Percentiles rank a stretch among this genome's conserved stretches.
phyloP scores from a whole-genome alignment of 768 basidiomycete species.

The Lanmaoa pseudosensibilis region DNA sequence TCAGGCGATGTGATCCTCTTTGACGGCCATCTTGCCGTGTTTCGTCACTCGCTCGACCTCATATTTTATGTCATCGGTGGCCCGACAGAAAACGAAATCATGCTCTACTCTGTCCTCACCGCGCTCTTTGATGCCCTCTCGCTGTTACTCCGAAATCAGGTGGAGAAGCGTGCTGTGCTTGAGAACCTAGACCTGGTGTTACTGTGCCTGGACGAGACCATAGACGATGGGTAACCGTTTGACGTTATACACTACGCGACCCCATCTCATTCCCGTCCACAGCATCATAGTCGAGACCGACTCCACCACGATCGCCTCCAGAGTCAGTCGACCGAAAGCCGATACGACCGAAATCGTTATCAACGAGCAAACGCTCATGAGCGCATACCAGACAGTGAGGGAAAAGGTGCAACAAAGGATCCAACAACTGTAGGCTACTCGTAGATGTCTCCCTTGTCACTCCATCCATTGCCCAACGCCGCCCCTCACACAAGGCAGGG shows the following conservation, averaged over 20 bases:
- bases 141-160: constrained; percentile 83
- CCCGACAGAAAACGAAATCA: constrained; percentile 90
- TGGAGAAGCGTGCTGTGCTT: constrained; percentile 92
- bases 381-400: constrained; percentile 86
- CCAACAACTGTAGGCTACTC: constrained; percentile 59
- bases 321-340: constrained; percentile 88
- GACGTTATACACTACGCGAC: not conserved
- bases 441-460: constrained; percentile 29
- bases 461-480: not conserved
- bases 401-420: constrained; percentile 84
- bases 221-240: constrained; percentile 88
- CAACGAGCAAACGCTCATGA: constrained; percentile 96
- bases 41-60: constrained; percentile 93
- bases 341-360: constrained; percentile 97
- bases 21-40: constrained; percentile 87
- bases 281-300: constrained; percentile 98
- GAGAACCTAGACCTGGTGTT: constrained; percentile 94
- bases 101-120: constrained; percentile 82
- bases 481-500: not conserved
- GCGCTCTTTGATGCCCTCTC: constrained; percentile 86
- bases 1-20: constrained; percentile 92
- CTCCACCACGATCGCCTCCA: constrained; percentile 88
- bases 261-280: constrained; percentile 15
- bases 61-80: constrained; percentile 92
- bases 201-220: constrained; percentile 92